phyloP scores from a whole-genome alignment of 176 grass and related monocot species.

The Oryza glumipatula region DNA sequence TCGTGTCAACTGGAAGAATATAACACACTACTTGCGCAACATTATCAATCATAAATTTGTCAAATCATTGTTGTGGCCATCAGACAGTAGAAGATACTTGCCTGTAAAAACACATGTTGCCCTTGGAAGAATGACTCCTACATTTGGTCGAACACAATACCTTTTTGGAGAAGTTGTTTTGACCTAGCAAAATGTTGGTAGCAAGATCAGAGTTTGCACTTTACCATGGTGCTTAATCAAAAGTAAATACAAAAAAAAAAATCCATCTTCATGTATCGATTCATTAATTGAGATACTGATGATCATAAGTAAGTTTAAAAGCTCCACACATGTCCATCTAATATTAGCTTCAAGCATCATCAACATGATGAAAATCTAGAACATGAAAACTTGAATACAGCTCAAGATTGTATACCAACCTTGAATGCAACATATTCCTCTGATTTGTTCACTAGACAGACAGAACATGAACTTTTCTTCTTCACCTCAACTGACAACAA shows the following conservation, averaged over 20 bases:
- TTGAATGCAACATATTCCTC: constrained; percentile 88
- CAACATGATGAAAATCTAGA: constrained; percentile 21
- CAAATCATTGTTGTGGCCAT: constrained; percentile 24
- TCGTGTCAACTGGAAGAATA: constrained; percentile 14
- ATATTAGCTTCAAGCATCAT: background rate
- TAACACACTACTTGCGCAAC: background rate
- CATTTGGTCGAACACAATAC: constrained; percentile 86
- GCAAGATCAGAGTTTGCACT: constrained; percentile 15
- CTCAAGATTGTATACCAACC: constrained; percentile 50
- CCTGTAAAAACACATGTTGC: constrained; percentile 70
- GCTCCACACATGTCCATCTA: background rate
- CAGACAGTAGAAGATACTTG: constrained; percentile 35
- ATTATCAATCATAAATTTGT: constrained; percentile 9
- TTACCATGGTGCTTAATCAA: background rate
- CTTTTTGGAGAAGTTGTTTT: constrained; percentile 89
- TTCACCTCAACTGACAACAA: constrained; percentile 75
- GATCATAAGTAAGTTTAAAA: background rate
- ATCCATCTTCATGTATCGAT: background rate
- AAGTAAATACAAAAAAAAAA: too few species aligned
- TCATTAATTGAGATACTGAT: background rate
- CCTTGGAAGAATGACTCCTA: constrained; percentile 75
- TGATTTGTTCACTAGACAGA: constrained; percentile 73
- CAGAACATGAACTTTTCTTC: constrained; percentile 76
- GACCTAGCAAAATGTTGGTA: constrained; percentile 48
- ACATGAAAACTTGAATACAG: constrained; percentile 6